Conservation (phyloP, 148 eudicot genomes). For the Heliosperma pusillum region DNA sequence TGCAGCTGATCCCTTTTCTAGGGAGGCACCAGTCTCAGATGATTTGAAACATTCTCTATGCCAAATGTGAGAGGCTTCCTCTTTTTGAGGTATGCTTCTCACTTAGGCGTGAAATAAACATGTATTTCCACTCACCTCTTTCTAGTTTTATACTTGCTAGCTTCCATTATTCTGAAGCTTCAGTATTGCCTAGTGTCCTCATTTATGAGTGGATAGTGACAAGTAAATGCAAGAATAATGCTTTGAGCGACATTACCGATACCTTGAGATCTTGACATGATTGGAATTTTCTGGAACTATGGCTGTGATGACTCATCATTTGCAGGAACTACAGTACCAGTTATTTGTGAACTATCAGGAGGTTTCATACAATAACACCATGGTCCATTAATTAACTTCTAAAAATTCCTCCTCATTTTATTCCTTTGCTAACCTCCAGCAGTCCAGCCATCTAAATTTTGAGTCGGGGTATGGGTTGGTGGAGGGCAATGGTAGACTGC, state of each 20-base stretch:
- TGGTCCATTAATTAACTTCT: too few species aligned
- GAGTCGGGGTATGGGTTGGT: too few species aligned
- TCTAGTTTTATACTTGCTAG: neutral
- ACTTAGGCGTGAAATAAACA: slow-evolving; percentile 39
- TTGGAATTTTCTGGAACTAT: neutral
- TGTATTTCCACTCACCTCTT: neutral
- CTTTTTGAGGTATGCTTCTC: slow-evolving; percentile 76
- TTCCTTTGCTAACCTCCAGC: too few species aligned
- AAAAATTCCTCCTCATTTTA: too few species aligned
- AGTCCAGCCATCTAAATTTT: too few species aligned
- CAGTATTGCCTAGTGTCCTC: neutral
- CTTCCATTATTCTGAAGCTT: slow-evolving; percentile 7
- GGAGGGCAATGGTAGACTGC: too few species aligned
- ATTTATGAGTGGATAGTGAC: neutral
- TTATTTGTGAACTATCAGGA: too few species aligned
- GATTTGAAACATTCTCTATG: slow-evolving; percentile 36
- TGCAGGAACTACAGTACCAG: neutral
- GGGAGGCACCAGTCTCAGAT: slow-evolving; percentile 43
- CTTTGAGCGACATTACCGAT: neutral
- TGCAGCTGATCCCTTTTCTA: slow-evolving; percentile 49
- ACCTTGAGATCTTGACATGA: neutral
- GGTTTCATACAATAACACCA: too few species aligned
- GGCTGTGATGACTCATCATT: neutral
- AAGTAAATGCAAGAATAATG: neutral
- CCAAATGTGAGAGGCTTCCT: slow-evolving; percentile 74